These are phyloP conservation scores for Amanita rimosa DNA, from an alignment of 768 basidiomycete genomes.

Conservation along the genomic window DNA sequence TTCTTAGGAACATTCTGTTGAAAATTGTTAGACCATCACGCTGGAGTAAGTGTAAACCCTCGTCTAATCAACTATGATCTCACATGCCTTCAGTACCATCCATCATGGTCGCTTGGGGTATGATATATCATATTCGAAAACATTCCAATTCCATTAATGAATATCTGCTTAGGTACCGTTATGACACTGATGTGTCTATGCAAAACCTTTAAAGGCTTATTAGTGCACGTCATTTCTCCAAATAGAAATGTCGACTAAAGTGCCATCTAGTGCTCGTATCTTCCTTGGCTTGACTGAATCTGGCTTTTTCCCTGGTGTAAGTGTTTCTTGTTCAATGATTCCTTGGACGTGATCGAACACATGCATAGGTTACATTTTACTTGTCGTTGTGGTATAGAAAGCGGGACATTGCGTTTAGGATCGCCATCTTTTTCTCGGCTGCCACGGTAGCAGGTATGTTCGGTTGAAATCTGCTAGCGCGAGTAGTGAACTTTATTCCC, in stretches of 20 bases:
- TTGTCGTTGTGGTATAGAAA: slow-evolving; percentile 52
- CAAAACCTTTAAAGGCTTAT: slow-evolving; percentile 14
- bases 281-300: slow-evolving; percentile 30
- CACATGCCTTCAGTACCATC: slow-evolving; percentile 10
- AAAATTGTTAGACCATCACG: slow-evolving; percentile 16
- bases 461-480: neutral
- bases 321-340: slow-evolving; percentile 4
- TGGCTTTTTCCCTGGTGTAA: slow-evolving; percentile 27
- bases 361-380: slow-evolving; percentile 26
- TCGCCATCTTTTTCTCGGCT: slow-evolving; percentile 55
- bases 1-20: slow-evolving; percentile 14
- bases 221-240: slow-evolving; percentile 9
- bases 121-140: too few relatives aligned
- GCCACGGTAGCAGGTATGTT: slow-evolving; percentile 38
- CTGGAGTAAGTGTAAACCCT: slow-evolving; percentile 14
- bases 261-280: slow-evolving; percentile 19
- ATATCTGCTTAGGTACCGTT: slow-evolving; percentile 11
- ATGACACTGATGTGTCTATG: slow-evolving; percentile 20
- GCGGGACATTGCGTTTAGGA: slow-evolving; percentile 42
- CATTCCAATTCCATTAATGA: neutral
- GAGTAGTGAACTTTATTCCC: slow-evolving; percentile 7
- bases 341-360: neutral
- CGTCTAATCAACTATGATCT: neutral
- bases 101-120: slow-evolving; percentile 18
- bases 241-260: neutral